phyloP scores from a whole-genome alignment of 345 rosid genomes.

The Fremontodendron californicum region DNA sequence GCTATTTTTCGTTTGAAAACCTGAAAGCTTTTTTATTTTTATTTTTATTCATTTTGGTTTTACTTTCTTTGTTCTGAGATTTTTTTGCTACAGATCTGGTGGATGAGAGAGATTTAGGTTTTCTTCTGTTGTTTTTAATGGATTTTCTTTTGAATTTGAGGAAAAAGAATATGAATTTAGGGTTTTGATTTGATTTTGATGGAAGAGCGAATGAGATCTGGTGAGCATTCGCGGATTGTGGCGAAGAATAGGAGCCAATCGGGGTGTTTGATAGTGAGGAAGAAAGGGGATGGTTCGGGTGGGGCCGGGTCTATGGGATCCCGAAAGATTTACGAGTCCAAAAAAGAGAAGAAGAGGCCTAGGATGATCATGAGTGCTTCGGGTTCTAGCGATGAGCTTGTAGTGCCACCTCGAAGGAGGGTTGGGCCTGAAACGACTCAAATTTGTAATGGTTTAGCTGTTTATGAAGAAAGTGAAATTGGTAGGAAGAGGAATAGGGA shows the following conservation, averaged over 20 bases:
- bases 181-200: slow-evolving; percentile 41
- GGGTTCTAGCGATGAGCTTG: slow-evolving; percentile 70
- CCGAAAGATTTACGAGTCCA: slow-evolving; percentile 34
- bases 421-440: slow-evolving; percentile 40
- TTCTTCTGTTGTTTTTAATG: slow-evolving; percentile 2
- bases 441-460: slow-evolving; percentile 46
- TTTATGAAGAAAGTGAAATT: slow-evolving; percentile 35
- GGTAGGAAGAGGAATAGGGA: slow-evolving; percentile 49
- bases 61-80: neutral
- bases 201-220: slow-evolving; percentile 78
- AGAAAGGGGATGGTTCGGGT: slow-evolving; percentile 53
- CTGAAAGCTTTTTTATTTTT: neutral
- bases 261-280: slow-evolving; percentile 82
- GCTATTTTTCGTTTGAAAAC: neutral
- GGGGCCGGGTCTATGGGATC: slow-evolving; percentile 42
- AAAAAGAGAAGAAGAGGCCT: slow-evolving; percentile 60
- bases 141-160: slow-evolving; percentile 20
- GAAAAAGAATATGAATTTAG: slow-evolving; percentile 25
- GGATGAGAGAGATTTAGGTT: slow-evolving; percentile 31
- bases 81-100: slow-evolving; percentile 58
- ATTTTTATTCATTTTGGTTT: neutral
- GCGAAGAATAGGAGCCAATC: slow-evolving; percentile 68
- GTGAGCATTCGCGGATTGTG: slow-evolving; percentile 52
- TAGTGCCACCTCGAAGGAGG: slow-evolving; percentile 43
- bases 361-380: slow-evolving; percentile 63